Percentiles rank a stretch among this genome's conserved stretches.
Conservation (phyloP, 805 yeast species). For the Ogataea methylovora region DNA sequence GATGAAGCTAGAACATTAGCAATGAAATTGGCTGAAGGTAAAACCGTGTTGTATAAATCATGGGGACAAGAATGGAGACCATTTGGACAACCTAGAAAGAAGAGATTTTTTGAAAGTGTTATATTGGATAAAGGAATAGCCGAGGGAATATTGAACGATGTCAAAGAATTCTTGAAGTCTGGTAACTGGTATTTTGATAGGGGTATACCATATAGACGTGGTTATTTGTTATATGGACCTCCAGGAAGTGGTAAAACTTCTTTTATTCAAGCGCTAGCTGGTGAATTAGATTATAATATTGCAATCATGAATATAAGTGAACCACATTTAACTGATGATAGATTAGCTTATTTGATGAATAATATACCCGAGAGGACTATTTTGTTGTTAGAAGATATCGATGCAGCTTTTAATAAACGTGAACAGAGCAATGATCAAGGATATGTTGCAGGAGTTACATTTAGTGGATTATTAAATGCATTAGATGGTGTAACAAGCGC, state of each 20-base stretch:
- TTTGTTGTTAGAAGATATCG: constrained; percentile 83
- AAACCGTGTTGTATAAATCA: constrained; percentile 86
- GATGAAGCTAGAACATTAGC: constrained; percentile 84
- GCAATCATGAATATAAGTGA: constrained; percentile 90
- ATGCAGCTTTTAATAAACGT: constrained; percentile 88
- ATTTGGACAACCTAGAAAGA: constrained; percentile 90
- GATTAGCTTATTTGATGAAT: constrained; percentile 92
- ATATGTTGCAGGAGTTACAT: constrained; percentile 82
- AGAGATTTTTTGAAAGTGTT: constrained; percentile 78
- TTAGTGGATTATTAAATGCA: constrained; percentile 89
- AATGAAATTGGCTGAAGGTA: constrained; percentile 76
- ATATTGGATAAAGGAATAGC: constrained; percentile 72
- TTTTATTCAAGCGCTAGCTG: constrained; percentile 93
- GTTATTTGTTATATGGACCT: constrained; percentile 90
- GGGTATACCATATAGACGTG: constrained; percentile 97
- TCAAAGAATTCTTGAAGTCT: constrained; percentile 67
- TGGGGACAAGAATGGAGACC: constrained; percentile 99
- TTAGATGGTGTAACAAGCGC: constrained; percentile 97
- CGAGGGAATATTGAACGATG: constrained; percentile 60
- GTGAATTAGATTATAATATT: constrained; percentile 90
- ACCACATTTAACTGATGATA: constrained; percentile 85
- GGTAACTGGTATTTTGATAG: constrained; percentile 91
- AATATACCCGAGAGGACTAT: constrained; percentile 89
- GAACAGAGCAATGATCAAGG: constrained; percentile 59
- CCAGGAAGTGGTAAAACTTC: constrained; percentile 98